Evolutionary conservation across 129 eudicot species (phyloP), one percentile per base, ranked within the genome.

Genomic region (Pittosporum tobira): DNA sequence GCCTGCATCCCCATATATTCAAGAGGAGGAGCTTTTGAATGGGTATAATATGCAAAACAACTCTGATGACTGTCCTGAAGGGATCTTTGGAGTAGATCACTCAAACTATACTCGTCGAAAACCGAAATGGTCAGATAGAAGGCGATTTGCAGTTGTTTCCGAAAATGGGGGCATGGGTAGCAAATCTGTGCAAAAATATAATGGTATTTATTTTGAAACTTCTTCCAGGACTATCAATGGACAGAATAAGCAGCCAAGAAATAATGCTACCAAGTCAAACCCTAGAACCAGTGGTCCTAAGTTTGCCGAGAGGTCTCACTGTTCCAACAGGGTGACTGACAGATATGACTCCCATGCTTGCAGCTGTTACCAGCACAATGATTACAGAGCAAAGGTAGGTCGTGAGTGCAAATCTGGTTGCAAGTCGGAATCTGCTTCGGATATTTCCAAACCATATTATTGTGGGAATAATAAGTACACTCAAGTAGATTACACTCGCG

Each of bases 321-420:
- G 81, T 57, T 66, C 84, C 40, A 78, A 79, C 73, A 73, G 70
- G 77, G 37, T 66, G 51, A 68, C 55, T 59, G 94, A 80, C 59
- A 72, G 85, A 68, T 73, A 75, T 71, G 89, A 78, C 66, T 57
- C 62, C 43, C 68, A 73, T 45, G 69, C 74, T 66, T 82, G 97
- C 76, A 78, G 86, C 68, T 89, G 93, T 71, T 69, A 79, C 69
- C 80, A 77, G 63, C 81, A 78, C 24, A 67, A 66, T 38, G 83
- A 88, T 48, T 77, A 71, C 65, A 71, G 86, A 75, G 53, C 80
- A 24, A 80, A 76, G 74, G 73, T 47, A 21, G 65, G 59, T 14
- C 57, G 59, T 14, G 83, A 73, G n/a, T 64, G 51, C 29, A 81
- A 70, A 70, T 72, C 69, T 43, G 67, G 64, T 3, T 59, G 75